Conservation (phyloP, 225 moss, liverwort and hornwort genomes). For the Pseudoscleropodium purum region DNA sequence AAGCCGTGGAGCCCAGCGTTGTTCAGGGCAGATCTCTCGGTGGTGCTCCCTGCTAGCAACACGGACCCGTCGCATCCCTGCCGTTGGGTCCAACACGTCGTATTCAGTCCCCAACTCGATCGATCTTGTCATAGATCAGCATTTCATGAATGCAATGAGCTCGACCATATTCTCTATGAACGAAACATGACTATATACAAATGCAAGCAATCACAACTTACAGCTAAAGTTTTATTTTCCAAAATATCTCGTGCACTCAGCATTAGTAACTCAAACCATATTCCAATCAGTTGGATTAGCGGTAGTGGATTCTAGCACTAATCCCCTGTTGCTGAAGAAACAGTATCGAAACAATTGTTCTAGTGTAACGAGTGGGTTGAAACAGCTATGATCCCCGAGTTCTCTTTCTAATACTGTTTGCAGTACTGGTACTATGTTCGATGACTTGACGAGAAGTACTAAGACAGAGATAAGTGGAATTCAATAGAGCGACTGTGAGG, state of each 20-base stretch:
- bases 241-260: neutral
- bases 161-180: neutral
- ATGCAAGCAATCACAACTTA: neutral
- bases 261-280: no score
- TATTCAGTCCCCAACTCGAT: neutral
- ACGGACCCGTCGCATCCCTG: slow-evolving; percentile 36
- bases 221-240: no score
- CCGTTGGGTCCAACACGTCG: neutral
- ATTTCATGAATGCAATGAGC: no score
- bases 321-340: neutral
- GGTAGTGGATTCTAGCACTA: neutral
- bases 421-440: neutral
- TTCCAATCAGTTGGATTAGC: neutral
- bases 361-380: no score
- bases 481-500: neutral
- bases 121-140: no score
- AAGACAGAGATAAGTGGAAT: neutral
- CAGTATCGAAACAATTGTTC: neutral
- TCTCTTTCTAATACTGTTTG: neutral
- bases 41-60: neutral
- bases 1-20: neutral
- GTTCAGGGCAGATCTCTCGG: neutral
- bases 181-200: neutral
- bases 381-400: neutral
- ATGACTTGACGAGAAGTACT: neutral